Evolutionary conservation across 345 rosid species (phyloP).

Genomic region (Euphorbia peplus): DNA sequence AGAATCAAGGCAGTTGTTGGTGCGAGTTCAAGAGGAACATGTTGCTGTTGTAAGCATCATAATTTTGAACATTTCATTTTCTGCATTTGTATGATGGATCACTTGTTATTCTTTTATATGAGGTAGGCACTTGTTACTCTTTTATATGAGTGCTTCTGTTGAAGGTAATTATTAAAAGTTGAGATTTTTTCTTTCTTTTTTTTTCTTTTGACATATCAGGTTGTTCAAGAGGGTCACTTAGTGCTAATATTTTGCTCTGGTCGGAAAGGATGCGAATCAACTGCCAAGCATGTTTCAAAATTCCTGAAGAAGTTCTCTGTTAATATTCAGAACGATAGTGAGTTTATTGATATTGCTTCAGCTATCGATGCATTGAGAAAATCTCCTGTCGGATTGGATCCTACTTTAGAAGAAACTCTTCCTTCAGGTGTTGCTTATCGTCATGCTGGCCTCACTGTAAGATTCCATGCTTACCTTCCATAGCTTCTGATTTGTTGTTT

Average conservation of each 20-base stretch:
- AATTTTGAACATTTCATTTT: conserved; percentile 14
- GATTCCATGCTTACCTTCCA: too few relatives aligned
- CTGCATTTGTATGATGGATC: background rate
- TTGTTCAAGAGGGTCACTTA: conserved; percentile 93
- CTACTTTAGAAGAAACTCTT: too few relatives aligned
- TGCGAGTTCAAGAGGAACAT: conserved; percentile 53
- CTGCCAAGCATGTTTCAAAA: too few relatives aligned
- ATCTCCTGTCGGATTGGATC: too few relatives aligned
- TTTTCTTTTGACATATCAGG: conserved; percentile 47
- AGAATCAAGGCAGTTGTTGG: conserved; percentile 51
- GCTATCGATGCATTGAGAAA: conserved; percentile 75
- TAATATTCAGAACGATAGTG: conserved; percentile 47
- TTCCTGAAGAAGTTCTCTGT: too few relatives aligned
- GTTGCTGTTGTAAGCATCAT: conserved; percentile 50
- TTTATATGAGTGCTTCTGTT: too few relatives aligned
- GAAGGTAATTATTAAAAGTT: conserved; percentile 3
- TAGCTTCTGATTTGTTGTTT: conserved; percentile 9
- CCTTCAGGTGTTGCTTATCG: too few relatives aligned
- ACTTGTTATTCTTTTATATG: conserved; percentile 32
- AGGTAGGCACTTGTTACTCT: conserved; percentile 47
- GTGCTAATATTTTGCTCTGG: conserved; percentile 93
- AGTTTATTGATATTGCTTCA: conserved; percentile 59
- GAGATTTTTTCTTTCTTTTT: too few relatives aligned
- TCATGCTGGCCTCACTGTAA: too few relatives aligned
- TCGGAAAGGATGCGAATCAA: conserved; percentile 98